Percentiles rank a stretch among this genome's conserved stretches.
Conservation (phyloP, 768 basidiomycete genomes). For the Gyrodon lividus region DNA sequence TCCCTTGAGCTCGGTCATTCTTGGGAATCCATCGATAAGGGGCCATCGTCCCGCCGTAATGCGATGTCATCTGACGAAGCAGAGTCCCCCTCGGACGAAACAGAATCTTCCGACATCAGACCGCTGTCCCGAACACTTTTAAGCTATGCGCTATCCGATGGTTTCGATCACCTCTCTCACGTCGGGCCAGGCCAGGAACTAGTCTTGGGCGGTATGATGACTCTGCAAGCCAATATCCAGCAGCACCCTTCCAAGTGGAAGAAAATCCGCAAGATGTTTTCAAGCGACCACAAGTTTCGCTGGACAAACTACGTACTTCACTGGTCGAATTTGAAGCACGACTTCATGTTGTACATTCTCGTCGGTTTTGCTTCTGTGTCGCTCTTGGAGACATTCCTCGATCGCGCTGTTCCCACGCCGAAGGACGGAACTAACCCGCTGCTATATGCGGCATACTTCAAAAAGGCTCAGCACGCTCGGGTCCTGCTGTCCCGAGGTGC, state of each 20-base stretch:
- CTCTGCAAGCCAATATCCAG: not conserved
- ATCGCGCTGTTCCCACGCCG: no score
- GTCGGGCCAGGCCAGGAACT: not conserved
- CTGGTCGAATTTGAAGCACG: not conserved
- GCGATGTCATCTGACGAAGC: no score
- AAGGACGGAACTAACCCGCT: slow-evolving; percentile 6
- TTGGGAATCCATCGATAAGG: not conserved
- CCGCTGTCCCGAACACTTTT: not conserved
- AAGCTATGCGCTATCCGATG: not conserved
- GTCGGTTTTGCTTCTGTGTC: not conserved
- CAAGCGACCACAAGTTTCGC: no score
- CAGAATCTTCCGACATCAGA: no score
- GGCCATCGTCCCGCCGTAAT: not conserved
- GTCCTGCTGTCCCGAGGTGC: not conserved
- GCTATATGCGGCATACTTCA: not conserved
- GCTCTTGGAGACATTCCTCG: not conserved
- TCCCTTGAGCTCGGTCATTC: not conserved
- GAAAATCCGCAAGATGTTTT: not conserved
- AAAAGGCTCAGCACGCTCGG: not conserved
- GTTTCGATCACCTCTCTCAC: slow-evolving; percentile 5
- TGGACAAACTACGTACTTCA: no score
- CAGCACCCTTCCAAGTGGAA: slow-evolving; percentile 4
- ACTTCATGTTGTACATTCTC: slow-evolving; percentile 1
- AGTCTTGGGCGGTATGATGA: not conserved
- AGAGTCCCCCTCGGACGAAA: no score